Base-by-base conservation (phyloP, 768 basidiomycete species). In the Daedaleopsis sinensis region DNA sequence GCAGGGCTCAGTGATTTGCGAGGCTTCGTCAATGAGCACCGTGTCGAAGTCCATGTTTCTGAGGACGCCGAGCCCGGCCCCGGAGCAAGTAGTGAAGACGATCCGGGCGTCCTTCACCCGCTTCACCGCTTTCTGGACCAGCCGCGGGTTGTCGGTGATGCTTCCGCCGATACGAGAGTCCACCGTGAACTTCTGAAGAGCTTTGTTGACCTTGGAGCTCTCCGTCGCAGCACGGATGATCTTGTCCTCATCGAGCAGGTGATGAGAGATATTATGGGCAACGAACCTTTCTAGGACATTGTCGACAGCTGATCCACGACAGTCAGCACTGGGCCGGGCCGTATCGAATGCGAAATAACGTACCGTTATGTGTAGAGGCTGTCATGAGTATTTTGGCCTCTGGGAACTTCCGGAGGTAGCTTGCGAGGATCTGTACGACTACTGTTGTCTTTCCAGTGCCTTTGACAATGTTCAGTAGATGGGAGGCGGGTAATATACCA, bases 371-470 rank as follows among this genome's bases (percentile, higher is more conserved):
- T 0, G 87, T 88, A 0, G 88, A 89, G 0, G 88, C 87, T 0
- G 87, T 86, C 86, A 89, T 87, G 24, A 89, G 74, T 24, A 89
- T 83, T 65, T 82, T 86, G 10, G 76, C 67, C 1, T 75, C 70
- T 66, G 50, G 70, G 67, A 63, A 62, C 59, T 70, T 65, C 67
- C 57, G 71, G 69, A 64, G 80, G 62, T 55, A 84, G 70, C 75
- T 76, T 21, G 75, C 74, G 16, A 89, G 76, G 32, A 88, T 85
- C 62, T 85, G 79, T 3, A 89, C 80, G 6, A 89, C 86, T 0
- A 89, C 87, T 0, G 86, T 88, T 0, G 87, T 89, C 70, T 89
- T 90, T 38, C 88, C 87, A 0, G 88, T 90, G 0, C 88, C 88
- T 88, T n/a, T n/a, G n/a, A n/a, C n/a, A n/a, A n/a, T n/a, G n/a